Percentiles rank a stretch among this genome's conserved stretches.
These are phyloP conservation scores for Logfia minima DNA, from an alignment of 129 eudicot species.

Conservation along the genomic window DNA sequence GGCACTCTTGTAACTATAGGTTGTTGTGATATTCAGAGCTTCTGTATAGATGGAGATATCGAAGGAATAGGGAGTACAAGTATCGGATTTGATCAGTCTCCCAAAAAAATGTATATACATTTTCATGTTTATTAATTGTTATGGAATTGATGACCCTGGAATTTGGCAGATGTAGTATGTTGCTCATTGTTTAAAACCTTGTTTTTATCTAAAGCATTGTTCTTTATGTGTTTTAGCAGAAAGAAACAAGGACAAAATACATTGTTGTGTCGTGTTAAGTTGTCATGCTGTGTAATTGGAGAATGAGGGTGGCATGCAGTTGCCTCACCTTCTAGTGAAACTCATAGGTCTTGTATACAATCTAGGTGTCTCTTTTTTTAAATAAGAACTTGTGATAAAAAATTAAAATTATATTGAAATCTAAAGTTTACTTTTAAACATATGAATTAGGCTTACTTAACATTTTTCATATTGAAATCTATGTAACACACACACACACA, in stretches of 20 bases:
- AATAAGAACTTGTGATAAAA: background rate
- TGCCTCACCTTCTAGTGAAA: background rate
- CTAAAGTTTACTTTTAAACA: too few species aligned
- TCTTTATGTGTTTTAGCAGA: background rate
- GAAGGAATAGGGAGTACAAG: constrained; percentile 8
- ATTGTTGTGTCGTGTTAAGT: background rate
- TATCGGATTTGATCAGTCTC: constrained; percentile 24
- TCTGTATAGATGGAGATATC: background rate
- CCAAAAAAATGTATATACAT: constrained; percentile 4
- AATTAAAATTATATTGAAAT: too few species aligned
- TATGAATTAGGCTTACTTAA: too few species aligned
- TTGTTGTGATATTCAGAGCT: background rate
- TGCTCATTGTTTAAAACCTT: background rate
- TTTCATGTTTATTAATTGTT: background rate
- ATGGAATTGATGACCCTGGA: background rate
- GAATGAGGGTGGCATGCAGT: background rate
- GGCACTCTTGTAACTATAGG: constrained; percentile 9
- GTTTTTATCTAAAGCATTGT: background rate
- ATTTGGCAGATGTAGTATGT: background rate
- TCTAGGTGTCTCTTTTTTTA: background rate
- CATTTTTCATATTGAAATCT: too few species aligned
- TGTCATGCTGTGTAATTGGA: background rate
- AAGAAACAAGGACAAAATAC: background rate
- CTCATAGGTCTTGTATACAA: background rate
- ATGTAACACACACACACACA: too few species aligned